phyloP scores from a whole-genome alignment of 768 basidiomycete genomes.

The Hygrophoropsis aurantiaca region DNA sequence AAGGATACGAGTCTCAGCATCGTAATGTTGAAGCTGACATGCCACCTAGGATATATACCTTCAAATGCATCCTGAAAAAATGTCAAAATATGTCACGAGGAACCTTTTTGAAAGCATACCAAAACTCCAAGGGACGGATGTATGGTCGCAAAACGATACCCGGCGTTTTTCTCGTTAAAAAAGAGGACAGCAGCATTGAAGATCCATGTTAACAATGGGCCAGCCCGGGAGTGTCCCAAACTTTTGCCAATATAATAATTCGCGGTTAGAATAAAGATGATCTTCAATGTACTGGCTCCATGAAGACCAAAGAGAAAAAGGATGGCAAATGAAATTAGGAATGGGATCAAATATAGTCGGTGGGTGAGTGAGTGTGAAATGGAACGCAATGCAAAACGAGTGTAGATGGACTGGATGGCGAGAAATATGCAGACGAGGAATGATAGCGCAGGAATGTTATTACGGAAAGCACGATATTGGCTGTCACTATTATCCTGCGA shows the following conservation, averaged over 20 bases:
- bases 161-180: constrained; percentile 69
- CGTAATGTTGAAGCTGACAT: constrained; percentile 92
- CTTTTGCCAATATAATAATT: constrained; percentile 69
- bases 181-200: constrained; percentile 79
- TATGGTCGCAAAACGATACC: constrained; percentile 66
- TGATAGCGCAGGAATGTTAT: constrained; percentile 66
- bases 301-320: constrained; percentile 74
- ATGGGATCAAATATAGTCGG: constrained; percentile 46
- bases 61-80: constrained; percentile 53
- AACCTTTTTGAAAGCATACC: constrained; percentile 43
- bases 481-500: constrained; percentile 86
- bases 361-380: constrained; percentile 24
- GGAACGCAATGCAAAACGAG: constrained; percentile 23
- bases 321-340: constrained; percentile 60
- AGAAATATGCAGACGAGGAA: constrained; percentile 55
- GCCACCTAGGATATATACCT: constrained; percentile 90
- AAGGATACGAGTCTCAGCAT: constrained; percentile 93
- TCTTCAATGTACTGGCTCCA: constrained; percentile 78
- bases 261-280: constrained; percentile 62
- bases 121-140: constrained; percentile 54
- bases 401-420: constrained; percentile 51
- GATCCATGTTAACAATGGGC: constrained; percentile 65
- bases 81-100: constrained; percentile 4
- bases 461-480: constrained; percentile 88
- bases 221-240: constrained; percentile 40